Base-by-base conservation (phyloP, 2,329 filamentous ascomycete genomes). In the Beauveria rudraprayagi region DNA sequence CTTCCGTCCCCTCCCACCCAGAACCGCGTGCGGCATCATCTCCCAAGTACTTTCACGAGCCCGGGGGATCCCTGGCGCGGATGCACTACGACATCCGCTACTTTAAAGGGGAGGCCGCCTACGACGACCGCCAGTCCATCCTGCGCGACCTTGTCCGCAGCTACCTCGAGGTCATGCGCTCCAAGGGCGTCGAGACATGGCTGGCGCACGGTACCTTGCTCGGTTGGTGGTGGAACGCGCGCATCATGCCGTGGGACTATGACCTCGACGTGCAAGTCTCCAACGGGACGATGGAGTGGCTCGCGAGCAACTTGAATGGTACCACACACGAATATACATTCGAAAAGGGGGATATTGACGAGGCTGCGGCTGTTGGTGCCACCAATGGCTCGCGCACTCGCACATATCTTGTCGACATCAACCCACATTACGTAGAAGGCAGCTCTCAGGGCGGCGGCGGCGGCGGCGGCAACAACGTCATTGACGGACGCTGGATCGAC, bases 171-270 rank as follows among this genome's bases (percentile, higher is more conserved):
- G 85, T 83, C 61, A 88, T 90, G 72, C 76, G 78, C 50, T 77
- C 82, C 19, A 78, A 87, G 59, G 83, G 84, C 7, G 75, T 91
- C 64, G 89, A 93, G 74, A 93, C 91, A 0, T 94, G 91, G 91
- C 84, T 95, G 62, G 90, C 91, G 44, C 91, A 95, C 72, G 91
- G 91, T 54, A 92, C 90, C 5, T 76, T 94, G 55, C 77, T 95
- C 24, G 91, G 90, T 14, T 95, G 91, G 91, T 94, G 89, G 89
- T 95, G 91, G 91, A 93, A 91, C 70, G 82, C 78, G 47, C 75
- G 84, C 74, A 85, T 90, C 70, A 84, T 92, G 76, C 89, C 90
- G 0, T 92, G 90, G 90, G 90, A 94, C 72, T 89, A 86, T 77
- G 91, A 95, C 72, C 78, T 94, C 51, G 91, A 95, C 72, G 89